Conservation (phyloP, 352 stramenopile genomes). For the Pythium myriotylum region DNA sequence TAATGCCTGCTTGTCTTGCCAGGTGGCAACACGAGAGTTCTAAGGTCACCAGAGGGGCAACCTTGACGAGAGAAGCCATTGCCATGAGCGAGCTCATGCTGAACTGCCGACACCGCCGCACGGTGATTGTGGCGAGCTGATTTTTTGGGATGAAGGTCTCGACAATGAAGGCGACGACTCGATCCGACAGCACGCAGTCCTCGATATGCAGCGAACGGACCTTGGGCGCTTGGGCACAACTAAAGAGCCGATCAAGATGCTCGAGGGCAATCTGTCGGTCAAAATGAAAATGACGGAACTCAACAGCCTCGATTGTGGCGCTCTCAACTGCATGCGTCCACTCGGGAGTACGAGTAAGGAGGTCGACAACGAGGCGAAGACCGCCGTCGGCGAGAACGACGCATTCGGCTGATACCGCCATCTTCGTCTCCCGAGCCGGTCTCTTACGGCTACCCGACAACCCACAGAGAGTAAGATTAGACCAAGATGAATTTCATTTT, state of each 20-base stretch:
- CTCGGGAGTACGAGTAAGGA: constrained; percentile 3
- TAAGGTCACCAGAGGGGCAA: constrained; percentile 38
- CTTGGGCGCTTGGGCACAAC: neutral
- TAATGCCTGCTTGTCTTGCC: constrained; percentile 55
- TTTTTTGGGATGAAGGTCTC: constrained; percentile 31
- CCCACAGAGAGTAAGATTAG: constrained; percentile 5
- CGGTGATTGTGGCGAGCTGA: constrained; percentile 19
- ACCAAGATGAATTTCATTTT: neutral
- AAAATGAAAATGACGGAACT: constrained; percentile 14
- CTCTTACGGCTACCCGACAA: too few species aligned
- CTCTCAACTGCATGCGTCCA: neutral
- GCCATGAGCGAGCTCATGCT: constrained; percentile 66
- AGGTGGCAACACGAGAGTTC: constrained; percentile 58
- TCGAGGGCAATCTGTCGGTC: constrained; percentile 26
- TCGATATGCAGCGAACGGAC: constrained; percentile 40
- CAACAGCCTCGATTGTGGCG: neutral
- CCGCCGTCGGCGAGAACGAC: constrained; percentile 2
- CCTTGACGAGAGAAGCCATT: constrained; percentile 38
- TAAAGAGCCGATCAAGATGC: constrained; percentile 28
- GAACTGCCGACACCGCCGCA: constrained; percentile 44
- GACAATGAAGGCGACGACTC: constrained; percentile 33
- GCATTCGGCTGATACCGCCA: constrained; percentile 4
- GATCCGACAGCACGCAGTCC: constrained; percentile 46
- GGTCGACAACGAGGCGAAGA: neutral
- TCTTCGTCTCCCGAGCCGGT: too few species aligned